Base-by-base conservation (phyloP, 2,329 filamentous ascomycete genomes). In the Penicillium sp. region DNA sequence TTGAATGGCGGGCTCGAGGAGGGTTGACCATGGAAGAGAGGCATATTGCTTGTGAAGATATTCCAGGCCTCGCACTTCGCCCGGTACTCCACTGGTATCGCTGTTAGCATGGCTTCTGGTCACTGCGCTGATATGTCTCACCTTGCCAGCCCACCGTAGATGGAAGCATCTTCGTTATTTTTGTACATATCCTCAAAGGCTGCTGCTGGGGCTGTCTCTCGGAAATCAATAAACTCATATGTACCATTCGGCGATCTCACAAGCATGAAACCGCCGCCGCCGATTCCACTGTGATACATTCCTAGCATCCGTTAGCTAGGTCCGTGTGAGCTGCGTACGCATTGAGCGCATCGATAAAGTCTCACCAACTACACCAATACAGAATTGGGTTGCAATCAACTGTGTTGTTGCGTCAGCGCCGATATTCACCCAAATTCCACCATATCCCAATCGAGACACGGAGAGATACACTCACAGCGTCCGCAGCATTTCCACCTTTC, bases 241-340 rank as follows among this genome's bases (percentile, higher is more conserved):
- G 79, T 78, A n/a, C 91, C 91, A 55, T 90, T 78, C 14, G 83
- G 76, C 32, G 84, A 80, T 44, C 90, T 85, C 5, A 96, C 83
- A 5, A 96, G 79, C 81, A 91, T 89, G 74, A 97, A 97, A 2
- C 93, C 93, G 38, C 93, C 93, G 7, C 93, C 93, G 18, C 90
- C 92, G 55, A 97, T 88, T 14, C 93, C 92, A 38, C 75, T 79
- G 70, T 92, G 89, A 63, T 90, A 89, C 84, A 89, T 89, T 52
- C 82, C 78, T 80, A 32, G n/a, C 16, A 9, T 19, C 8, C 8
- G 18, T 58, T 45, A 55, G 57, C 27, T 7, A 32, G 30, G 14
- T 11, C 18, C 19, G 10, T 32, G 18, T 54, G 23, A 30, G 51
- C 27, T n/a, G n/a, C n/a, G n/a, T n/a, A 16, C 35, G 14, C 13